Conservation (phyloP, 495 filamentous ascomycete genomes). For the Penicillium diatomitis region DNA sequence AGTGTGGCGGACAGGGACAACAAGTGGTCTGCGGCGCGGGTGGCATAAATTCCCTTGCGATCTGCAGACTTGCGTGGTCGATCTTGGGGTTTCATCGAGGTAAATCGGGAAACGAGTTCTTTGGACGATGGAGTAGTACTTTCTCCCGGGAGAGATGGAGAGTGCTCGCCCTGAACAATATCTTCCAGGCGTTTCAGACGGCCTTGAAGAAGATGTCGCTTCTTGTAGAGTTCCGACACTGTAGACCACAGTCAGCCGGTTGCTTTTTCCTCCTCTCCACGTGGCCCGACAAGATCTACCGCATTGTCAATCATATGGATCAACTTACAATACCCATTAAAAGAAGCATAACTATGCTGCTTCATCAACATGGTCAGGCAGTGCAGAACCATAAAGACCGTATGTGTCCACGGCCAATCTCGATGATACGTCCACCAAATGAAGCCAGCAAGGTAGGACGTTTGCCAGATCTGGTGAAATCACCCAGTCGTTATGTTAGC, state of each 20-base stretch:
- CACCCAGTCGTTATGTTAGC: no score
- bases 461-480: slow-evolving; percentile 47
- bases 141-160: no score
- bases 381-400: slow-evolving; percentile 64
- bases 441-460: slow-evolving; percentile 45
- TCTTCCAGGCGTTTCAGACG: slow-evolving; percentile 36
- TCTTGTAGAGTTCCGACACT: slow-evolving; percentile 51
- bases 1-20: slow-evolving; percentile 46
- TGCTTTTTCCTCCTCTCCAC: no score
- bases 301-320: not conserved
- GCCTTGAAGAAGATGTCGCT: slow-evolving; percentile 30
- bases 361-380: slow-evolving; percentile 69
- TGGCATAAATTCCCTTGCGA: slow-evolving; percentile 1
- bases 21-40: slow-evolving; percentile 31
- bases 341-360: slow-evolving; percentile 66
- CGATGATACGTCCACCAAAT: slow-evolving; percentile 53
- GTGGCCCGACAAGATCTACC: no score
- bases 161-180: not conserved
- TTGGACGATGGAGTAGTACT: not conserved
- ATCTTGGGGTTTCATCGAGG: not conserved
- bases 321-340: slow-evolving; percentile 54
- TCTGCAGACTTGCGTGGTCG: not conserved
- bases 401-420: slow-evolving; percentile 71
- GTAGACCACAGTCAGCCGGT: not conserved
- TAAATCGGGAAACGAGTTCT: slow-evolving; percentile 1